Conservation (phyloP, 352 stramenopile species). For the Phytophthora tentaculata region DNA sequence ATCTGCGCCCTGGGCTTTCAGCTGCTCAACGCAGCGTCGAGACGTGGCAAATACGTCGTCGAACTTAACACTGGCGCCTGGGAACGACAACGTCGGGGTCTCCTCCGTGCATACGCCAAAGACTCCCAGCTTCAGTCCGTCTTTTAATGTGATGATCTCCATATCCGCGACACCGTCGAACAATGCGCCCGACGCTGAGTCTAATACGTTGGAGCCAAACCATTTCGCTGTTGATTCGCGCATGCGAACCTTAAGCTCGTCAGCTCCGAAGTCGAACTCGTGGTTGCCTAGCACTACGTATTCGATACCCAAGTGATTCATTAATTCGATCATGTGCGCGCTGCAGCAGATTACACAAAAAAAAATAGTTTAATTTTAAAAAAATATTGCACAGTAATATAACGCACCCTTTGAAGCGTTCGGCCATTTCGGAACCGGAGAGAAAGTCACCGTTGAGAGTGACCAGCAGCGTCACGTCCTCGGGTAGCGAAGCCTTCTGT, state of each 20-base stretch:
- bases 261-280: slow-evolving; percentile 78
- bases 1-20: slow-evolving; percentile 72
- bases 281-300: slow-evolving; percentile 85
- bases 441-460: slow-evolving; percentile 85
- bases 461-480: slow-evolving; percentile 62
- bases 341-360: slow-evolving; percentile 27
- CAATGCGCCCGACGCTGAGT: slow-evolving; percentile 41
- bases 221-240: slow-evolving; percentile 67
- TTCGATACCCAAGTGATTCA: slow-evolving; percentile 75
- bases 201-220: slow-evolving; percentile 76
- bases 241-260: slow-evolving; percentile 62
- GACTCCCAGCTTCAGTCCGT: slow-evolving; percentile 65
- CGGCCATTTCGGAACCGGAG: slow-evolving; percentile 65
- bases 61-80: slow-evolving; percentile 55
- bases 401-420: slow-evolving; percentile 70
- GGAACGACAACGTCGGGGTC: slow-evolving; percentile 54
- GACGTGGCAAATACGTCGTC: slow-evolving; percentile 55
- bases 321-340: slow-evolving; percentile 78
- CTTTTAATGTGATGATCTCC: slow-evolving; percentile 51
- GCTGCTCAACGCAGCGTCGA: slow-evolving; percentile 60
- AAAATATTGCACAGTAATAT: too few species aligned
- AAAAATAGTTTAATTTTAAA: too few species aligned
- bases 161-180: slow-evolving; percentile 57
- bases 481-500: slow-evolving; percentile 46
- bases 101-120: slow-evolving; percentile 80